These are phyloP conservation scores for Hansenula sp. DNA, from an alignment of 1,139 yeast species.

Conservation along the genomic window DNA sequence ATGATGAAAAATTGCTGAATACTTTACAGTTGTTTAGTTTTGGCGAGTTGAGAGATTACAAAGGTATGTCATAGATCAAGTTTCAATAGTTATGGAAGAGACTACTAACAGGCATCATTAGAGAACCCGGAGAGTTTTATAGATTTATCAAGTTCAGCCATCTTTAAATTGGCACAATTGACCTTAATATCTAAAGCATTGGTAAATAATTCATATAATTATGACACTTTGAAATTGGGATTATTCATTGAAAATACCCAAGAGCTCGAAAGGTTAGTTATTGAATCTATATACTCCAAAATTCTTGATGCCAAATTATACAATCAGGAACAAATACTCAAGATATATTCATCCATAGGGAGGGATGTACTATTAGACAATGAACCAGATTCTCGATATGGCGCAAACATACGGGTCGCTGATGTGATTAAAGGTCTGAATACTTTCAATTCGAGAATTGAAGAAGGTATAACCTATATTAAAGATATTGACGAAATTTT, in stretches of 20 bases:
- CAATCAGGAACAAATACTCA: constrained; percentile 15
- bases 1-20: constrained; percentile 13
- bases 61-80: not conserved
- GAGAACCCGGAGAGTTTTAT: constrained; percentile 10
- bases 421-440: constrained; percentile 13
- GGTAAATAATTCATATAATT: constrained; percentile 12
- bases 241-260: constrained; percentile 9
- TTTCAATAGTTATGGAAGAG: not conserved
- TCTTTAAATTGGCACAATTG: constrained; percentile 27
- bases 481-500: constrained; percentile 5
- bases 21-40: constrained; percentile 29
- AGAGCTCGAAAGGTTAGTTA: constrained; percentile 19
- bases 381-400: constrained; percentile 12
- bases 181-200: constrained; percentile 24
- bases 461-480: constrained; percentile 10
- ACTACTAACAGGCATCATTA: not conserved
- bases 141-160: constrained; percentile 17
- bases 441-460: constrained; percentile 11
- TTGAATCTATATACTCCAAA: constrained; percentile 15
- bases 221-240: constrained; percentile 9
- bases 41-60: constrained; percentile 26
- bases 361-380: constrained; percentile 17
- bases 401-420: constrained; percentile 5
- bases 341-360: constrained; percentile 20
- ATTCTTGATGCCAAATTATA: constrained; percentile 18